These are phyloP conservation scores for Yarrowia osloensis DNA, from an alignment of 805 yeast species.

Conservation along the genomic window DNA sequence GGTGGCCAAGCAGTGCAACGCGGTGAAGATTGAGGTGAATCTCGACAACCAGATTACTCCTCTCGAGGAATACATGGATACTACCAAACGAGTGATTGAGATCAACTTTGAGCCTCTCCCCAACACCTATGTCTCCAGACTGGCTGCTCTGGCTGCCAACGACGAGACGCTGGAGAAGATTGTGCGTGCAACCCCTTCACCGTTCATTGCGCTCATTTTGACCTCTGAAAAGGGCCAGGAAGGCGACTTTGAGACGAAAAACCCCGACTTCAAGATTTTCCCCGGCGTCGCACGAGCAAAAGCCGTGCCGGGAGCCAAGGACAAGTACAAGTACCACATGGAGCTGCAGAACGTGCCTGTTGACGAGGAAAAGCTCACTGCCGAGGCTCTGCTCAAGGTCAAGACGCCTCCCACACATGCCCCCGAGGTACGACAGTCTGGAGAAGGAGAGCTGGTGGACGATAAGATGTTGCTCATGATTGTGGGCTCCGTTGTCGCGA, in stretches of 20 bases:
- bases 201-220: conserved; percentile 62
- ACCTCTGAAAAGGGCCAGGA: conserved; percentile 47
- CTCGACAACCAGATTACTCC: conserved; percentile 44
- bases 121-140: not conserved
- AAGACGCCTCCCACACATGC: conserved; percentile 19
- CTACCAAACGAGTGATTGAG: conserved; percentile 14
- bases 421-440: not conserved
- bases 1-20: conserved; percentile 52
- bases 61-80: conserved; percentile 31
- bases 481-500: not conserved
- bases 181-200: conserved; percentile 72
- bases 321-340: conserved; percentile 29
- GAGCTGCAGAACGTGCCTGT: conserved; percentile 23
- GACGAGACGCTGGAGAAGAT: conserved; percentile 56
- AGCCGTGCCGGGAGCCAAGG: conserved; percentile 5
- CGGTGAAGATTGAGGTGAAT: conserved; percentile 46
- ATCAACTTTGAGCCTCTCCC: conserved; percentile 25
- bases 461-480: conserved; percentile 15
- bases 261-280: conserved; percentile 13
- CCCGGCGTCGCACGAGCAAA: not conserved
- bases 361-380: not conserved
- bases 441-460: conserved; percentile 5
- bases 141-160: conserved; percentile 42
- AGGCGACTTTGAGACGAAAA: conserved; percentile 25
- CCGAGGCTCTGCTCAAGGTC: conserved; percentile 11